Percentiles rank a stretch among this genome's conserved stretches.
These are phyloP conservation scores for Peniophora sp. DNA, from an alignment of 1,284 basidiomycete species.

Conservation along the genomic window DNA sequence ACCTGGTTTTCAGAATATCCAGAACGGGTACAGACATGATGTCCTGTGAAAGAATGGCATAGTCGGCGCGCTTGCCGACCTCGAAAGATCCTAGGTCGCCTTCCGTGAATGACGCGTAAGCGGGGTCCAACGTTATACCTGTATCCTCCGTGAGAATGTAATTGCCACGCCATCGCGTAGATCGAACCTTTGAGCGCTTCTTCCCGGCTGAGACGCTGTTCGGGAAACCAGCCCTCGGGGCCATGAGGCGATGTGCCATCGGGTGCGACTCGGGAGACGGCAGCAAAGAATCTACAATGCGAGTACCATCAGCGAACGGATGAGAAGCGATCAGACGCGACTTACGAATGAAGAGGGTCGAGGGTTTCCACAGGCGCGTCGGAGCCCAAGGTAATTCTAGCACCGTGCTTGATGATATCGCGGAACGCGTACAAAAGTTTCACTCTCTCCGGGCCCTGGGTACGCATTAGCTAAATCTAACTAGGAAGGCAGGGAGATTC, in stretches of 20 bases:
- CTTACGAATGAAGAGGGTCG: constrained; percentile 67
- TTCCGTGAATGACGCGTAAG: constrained; percentile 83
- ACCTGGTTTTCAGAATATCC: constrained; percentile 56
- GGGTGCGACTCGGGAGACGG: constrained; percentile 69
- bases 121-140: constrained; percentile 74
- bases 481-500: constrained; percentile 4
- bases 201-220: constrained; percentile 66
- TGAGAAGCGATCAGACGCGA: too few species aligned
- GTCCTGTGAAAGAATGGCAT: constrained; percentile 74
- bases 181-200: constrained; percentile 62
- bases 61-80: constrained; percentile 78
- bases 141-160: constrained; percentile 1
- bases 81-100: constrained; percentile 62
- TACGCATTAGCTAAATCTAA: background rate
- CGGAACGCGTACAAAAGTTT: constrained; percentile 85
- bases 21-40: constrained; percentile 62
- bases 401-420: constrained; percentile 53
- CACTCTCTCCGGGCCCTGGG: constrained; percentile 73
- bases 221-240: constrained; percentile 76
- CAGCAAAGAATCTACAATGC: constrained; percentile 84
- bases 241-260: constrained; percentile 79
- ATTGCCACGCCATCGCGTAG: background rate
- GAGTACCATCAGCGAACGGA: too few species aligned
- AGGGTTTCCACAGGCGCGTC: constrained; percentile 86
- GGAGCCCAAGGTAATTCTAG: constrained; percentile 68